Evolutionary conservation across 2,329 filamentous ascomycete species (phyloP).

Genomic region (Bretziella fagacearum): DNA sequence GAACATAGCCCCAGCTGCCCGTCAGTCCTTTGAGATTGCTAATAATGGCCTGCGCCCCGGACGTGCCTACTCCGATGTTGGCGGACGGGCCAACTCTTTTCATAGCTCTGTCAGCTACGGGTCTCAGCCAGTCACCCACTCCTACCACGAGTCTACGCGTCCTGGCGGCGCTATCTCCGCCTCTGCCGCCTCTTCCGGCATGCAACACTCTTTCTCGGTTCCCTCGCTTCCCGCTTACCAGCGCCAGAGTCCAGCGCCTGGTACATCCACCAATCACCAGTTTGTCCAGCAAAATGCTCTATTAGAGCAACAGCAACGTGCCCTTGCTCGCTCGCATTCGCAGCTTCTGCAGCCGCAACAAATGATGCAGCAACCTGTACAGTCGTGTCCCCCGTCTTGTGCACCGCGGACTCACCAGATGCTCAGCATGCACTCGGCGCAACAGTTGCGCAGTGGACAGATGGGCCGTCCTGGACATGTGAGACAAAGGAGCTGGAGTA

Average conservation of each 20-base stretch:
- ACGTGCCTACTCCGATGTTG: slow-evolving; percentile 17
- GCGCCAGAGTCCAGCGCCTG: slow-evolving; percentile 15
- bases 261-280: slow-evolving; percentile 14
- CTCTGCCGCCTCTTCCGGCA: neutral
- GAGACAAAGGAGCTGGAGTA: slow-evolving; percentile 25
- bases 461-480: slow-evolving; percentile 18
- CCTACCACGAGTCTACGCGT: neutral
- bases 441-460: neutral
- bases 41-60: slow-evolving; percentile 6
- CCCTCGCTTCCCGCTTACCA: slow-evolving; percentile 9
- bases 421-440: too few species aligned
- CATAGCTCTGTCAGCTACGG: neutral
- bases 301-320: slow-evolving; percentile 15
- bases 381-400: neutral
- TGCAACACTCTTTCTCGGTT: neutral
- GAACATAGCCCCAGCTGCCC: too few species aligned
- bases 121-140: neutral
- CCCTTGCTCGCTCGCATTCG: neutral
- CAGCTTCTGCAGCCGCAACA: slow-evolving; percentile 2
- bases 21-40: neutral
- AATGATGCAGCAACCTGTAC: slow-evolving; percentile 7
- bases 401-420: slow-evolving; percentile 14
- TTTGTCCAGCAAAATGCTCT: slow-evolving; percentile 13
- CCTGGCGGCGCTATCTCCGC: neutral
- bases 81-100: neutral